Conservation (phyloP, 2,329 filamentous ascomycete genomes). For the Ploettnerulaceae sp. region DNA sequence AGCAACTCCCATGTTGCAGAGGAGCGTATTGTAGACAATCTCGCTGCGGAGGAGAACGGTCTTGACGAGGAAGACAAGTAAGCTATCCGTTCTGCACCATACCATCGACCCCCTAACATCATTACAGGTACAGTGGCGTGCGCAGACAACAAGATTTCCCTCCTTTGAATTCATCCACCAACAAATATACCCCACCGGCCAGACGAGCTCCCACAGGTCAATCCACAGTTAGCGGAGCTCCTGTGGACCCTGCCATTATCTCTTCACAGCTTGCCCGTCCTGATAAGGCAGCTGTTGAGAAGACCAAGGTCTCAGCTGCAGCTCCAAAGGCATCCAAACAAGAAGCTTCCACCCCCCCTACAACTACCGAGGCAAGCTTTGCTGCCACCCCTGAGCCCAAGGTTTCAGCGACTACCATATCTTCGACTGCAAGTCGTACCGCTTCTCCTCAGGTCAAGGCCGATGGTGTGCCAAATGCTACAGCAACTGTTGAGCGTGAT, state of each 20-base stretch:
- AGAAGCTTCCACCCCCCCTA: conserved; percentile 29
- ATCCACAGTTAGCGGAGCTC: conserved; percentile 68
- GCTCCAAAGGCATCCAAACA: conserved; percentile 26
- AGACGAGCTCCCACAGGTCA: conserved; percentile 73
- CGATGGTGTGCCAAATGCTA: conserved; percentile 46
- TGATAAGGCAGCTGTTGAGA: conserved; percentile 32
- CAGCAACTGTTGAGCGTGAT: conserved; percentile 56
- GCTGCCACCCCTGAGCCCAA: conserved; percentile 28
- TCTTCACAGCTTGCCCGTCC: conserved; percentile 68
- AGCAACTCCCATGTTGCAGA: conserved; percentile 82
- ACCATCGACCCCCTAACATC: conserved; percentile 13
- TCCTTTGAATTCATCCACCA: conserved; percentile 49
- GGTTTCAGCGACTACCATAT: conserved; percentile 16
- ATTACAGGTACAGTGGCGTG: conserved; percentile 79
- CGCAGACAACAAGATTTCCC: conserved; percentile 68
- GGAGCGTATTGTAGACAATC: conserved; percentile 70
- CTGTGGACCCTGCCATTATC: conserved; percentile 85
- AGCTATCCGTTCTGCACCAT: conserved; percentile 26
- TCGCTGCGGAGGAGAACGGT: conserved; percentile 59
- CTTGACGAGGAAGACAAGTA: conserved; percentile 90
- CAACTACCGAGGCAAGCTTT: conserved; percentile 28
- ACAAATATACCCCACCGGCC: conserved; percentile 87
- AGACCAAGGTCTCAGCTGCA: conserved; percentile 30
- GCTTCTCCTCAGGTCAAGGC: conserved; percentile 30
- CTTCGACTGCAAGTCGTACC: conserved; percentile 35